Evolutionary conservation across 768 basidiomycete genomes (phyloP), one percentile per base, ranked within the genome.

Genomic region (Heimioporus sp.): DNA sequence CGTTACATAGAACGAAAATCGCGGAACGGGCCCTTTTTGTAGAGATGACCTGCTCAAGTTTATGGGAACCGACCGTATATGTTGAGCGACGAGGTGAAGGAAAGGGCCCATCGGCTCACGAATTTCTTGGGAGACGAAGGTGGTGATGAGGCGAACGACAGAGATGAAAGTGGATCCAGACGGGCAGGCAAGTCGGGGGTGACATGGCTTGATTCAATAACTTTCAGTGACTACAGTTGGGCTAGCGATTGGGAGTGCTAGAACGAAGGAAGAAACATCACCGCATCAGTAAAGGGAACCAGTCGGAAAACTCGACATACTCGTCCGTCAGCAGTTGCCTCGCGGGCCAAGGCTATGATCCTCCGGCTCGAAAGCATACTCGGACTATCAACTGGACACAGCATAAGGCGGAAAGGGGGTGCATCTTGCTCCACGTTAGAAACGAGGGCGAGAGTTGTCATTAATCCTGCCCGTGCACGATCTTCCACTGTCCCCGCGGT

Each of bases 1-100:
- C n/a, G n/a, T n/a, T n/a, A n/a, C n/a, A n/a, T n/a, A n/a, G n/a
- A n/a, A n/a, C n/a, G n/a, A n/a, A n/a, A n/a, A n/a, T n/a, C n/a
- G n/a, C n/a, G n/a, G n/a, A n/a, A n/a, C n/a, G n/a, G n/a, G n/a
- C n/a, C n/a, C n/a, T n/a, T 19, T 42, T 49, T 74, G 72, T 2
- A 81, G 80, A 2, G 48, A 46, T 0, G 82, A 81, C 1, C 82
- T n/a, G 5, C 43, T 49, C 12, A 73, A 65, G 46, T 79, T 73
- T 0, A 72, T 17, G 83, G 71, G 57, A 79, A 81, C 46, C 79
- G 76, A 0, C 81, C 81, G 54, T 83, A 80, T 1, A 75, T 69
- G 3, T 48, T 50, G 31, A n/a, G 48, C 36, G 69, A 53, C 13
- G 2, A 76, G 75, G 47, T 75, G 63, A 19, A 39, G n/a, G n/a